phyloP scores from a whole-genome alignment of 2,329 filamentous ascomycete species.

The Trichoderma asperellum region DNA sequence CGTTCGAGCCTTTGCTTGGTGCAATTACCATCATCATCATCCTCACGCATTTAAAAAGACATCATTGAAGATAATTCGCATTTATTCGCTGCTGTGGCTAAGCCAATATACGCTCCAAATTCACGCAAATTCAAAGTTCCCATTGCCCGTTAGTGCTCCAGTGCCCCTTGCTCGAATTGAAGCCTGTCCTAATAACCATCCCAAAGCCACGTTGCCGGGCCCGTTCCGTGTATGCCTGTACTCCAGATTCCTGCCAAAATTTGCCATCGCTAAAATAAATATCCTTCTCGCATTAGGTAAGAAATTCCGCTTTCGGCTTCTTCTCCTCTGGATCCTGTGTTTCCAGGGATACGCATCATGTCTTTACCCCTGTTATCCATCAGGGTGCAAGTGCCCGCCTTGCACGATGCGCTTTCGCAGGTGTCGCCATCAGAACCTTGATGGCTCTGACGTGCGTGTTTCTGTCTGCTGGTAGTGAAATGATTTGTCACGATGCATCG shows the following conservation, averaged over 20 bases:
- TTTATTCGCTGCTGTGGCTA: not conserved
- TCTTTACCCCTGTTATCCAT: not conserved
- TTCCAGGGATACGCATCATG: not conserved
- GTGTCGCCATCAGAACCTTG: conserved; percentile 14
- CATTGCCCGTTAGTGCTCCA: conserved; percentile 6
- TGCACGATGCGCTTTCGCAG: not conserved
- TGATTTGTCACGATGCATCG: not conserved
- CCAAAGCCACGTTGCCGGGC: conserved; percentile 15
- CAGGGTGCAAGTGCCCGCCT: conserved; percentile 22
- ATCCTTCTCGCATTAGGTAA: not conserved
- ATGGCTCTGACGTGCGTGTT: not conserved
- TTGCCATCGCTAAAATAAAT: not conserved
- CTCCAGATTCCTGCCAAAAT: conserved; percentile 6
- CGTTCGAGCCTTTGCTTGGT: not conserved
- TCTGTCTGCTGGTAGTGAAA: not conserved
- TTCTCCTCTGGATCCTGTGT: not conserved
- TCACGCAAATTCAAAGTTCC: too few relatives aligned
- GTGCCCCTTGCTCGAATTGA: not conserved
- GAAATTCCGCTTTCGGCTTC: not conserved
- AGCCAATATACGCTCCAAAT: not conserved
- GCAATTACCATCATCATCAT: not conserved
- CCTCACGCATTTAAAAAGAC: not conserved
- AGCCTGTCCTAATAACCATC: not conserved
- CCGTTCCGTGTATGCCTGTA: not conserved
- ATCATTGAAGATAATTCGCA: not conserved